Base-by-base conservation (phyloP, 352 stramenopile genomes). In the Phytophthora sansomeana region DNA sequence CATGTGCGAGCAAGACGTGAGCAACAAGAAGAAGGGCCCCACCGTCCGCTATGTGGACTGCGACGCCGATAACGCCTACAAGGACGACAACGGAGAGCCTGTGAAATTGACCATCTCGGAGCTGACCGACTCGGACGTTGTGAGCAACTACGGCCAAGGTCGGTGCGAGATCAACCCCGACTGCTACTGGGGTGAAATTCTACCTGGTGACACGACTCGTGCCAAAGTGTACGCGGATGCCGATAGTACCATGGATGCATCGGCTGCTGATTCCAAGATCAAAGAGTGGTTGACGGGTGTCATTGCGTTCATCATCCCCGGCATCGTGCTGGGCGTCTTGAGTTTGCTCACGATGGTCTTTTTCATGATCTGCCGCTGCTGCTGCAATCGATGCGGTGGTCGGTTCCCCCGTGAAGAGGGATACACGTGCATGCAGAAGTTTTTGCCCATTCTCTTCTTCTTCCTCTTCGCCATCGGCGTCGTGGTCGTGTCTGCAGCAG, bases 311-410 rank as follows among this genome's bases (percentile, higher is more conserved):
- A 62, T 84, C 19, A 78, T 88, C 11, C 81, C 84, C 0, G 80
- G 81, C 5, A 78, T 90, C 11, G 78, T 89, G 10, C 59, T 92
- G 36, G 63, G 60, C 1, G 77, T 87, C 16, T 57, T 92, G 24
- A 89, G 78, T 60, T 10, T 92, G 24, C 60, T 92, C 33, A 90
- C 78, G 28, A 87, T 91, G 69, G 53, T 92, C 6, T 81, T 92
- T 48, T 92, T 91, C 58, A 38, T 91, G 17, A 70, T 90, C n/a
- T 91, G 80, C 28, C 84, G 84, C 44, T 92, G 81, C 71, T 91
- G 84, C 69, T 92, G 84, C 81, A 91, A 91, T 67, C 71, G 73
- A 32, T 92, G 84, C 36, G 80, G 84, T 13, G 80, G 81, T 7
- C 81, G 84, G 16, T 75, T 62, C 16, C 75, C 78, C 9, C 75